Percentiles rank a stretch among this genome's conserved stretches.
Conservation (phyloP, 768 basidiomycete genomes). For the Podaxis sp. region DNA sequence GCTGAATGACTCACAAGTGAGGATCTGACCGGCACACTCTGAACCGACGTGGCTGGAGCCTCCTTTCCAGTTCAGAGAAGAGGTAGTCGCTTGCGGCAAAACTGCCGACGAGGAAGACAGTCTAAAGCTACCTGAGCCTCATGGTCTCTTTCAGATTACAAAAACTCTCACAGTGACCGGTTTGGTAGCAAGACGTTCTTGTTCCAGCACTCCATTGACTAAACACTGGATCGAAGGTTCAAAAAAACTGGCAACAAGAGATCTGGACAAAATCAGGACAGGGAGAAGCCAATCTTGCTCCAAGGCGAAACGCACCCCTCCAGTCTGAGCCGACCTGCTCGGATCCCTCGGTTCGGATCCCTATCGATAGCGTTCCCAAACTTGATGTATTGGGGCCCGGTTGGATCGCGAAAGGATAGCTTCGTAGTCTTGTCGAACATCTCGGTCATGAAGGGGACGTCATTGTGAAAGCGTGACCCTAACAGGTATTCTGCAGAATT, state of each 20-base stretch:
- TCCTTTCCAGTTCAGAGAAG: slow-evolving; percentile 18
- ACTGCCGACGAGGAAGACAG: slow-evolving; percentile 24
- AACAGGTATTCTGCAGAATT: slow-evolving; percentile 14
- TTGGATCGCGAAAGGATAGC: slow-evolving; percentile 20
- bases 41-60: slow-evolving; percentile 11
- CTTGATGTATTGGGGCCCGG: slow-evolving; percentile 22
- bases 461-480: slow-evolving; percentile 18
- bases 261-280: slow-evolving; percentile 2
- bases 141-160: too few species aligned
- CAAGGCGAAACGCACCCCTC: slow-evolving; percentile 18
- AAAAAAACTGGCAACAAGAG: slow-evolving; percentile 22
- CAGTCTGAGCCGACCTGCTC: slow-evolving; percentile 21
- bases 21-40: slow-evolving; percentile 16
- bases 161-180: slow-evolving; percentile 17
- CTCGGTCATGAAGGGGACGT: slow-evolving; percentile 19
- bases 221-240: slow-evolving; percentile 23
- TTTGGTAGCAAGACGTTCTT: slow-evolving; percentile 13
- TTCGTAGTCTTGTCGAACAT: slow-evolving; percentile 25
- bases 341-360: slow-evolving; percentile 20
- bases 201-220: slow-evolving; percentile 18
- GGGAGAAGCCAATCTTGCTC: not conserved
- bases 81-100: slow-evolving; percentile 26
- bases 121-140: slow-evolving; percentile 14
- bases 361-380: slow-evolving; percentile 23
- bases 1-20: slow-evolving; percentile 13